Conservation (phyloP, 2,329 filamentous ascomycete species). For the Cercospora janseana region DNA sequence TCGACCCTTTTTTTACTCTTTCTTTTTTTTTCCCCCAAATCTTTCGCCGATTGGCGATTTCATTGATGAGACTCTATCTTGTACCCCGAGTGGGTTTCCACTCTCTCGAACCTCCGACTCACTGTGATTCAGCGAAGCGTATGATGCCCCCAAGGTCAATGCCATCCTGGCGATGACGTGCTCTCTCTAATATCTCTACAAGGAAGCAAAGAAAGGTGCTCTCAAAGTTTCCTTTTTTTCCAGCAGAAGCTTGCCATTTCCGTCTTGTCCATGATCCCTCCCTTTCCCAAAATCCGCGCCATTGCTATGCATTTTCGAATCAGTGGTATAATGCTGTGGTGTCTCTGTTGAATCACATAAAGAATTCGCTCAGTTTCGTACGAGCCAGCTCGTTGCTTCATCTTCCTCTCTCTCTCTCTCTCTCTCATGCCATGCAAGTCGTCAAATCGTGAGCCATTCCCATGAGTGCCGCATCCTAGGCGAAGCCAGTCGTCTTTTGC, state of each 20-base stretch:
- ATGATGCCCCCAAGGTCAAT: no score
- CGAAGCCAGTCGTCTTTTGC: no score
- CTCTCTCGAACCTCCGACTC: no score
- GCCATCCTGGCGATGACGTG: no score
- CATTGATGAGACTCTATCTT: no score
- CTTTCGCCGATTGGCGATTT: no score
- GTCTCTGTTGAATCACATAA: neutral
- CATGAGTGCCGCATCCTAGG: no score
- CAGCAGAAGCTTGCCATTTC: no score
- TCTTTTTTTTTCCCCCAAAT: no score
- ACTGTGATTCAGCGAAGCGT: no score
- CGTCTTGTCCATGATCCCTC: neutral
- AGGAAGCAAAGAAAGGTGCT: neutral
- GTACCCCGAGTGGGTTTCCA: no score
- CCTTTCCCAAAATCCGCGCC: slow-evolving; percentile 3
- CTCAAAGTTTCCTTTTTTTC: neutral
- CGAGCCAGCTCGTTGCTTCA: slow-evolving; percentile 15
- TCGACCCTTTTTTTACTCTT: no score
- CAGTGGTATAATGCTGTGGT: slow-evolving; percentile 20
- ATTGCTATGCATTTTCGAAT: slow-evolving; percentile 16
- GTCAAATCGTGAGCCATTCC: neutral
- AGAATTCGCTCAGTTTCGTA: slow-evolving; percentile 10
- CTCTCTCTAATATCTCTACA: neutral
- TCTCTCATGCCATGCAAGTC: neutral
- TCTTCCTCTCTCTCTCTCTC: neutral